These are phyloP conservation scores for Cruciata laevipes DNA, from an alignment of 257 asterid species.

Conservation along the genomic window DNA sequence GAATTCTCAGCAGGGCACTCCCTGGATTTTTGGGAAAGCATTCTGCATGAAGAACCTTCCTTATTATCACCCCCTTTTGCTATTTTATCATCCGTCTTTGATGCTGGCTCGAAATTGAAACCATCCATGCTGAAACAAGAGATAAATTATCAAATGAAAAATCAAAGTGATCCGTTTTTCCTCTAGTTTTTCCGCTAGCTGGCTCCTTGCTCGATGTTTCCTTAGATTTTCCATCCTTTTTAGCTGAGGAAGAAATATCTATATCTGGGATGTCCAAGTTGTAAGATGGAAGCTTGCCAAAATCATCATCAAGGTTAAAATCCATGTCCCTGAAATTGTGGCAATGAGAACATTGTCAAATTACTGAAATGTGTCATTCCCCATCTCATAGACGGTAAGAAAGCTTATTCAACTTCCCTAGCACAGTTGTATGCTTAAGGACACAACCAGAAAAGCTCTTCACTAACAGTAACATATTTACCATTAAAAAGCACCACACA, in stretches of 20 bases:
- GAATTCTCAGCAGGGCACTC: slow-evolving; percentile 27
- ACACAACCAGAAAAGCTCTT: slow-evolving; percentile 4
- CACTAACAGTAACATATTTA: not conserved
- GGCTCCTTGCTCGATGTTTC: slow-evolving; percentile 42
- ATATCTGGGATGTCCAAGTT: slow-evolving; percentile 72
- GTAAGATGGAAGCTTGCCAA: slow-evolving; percentile 74
- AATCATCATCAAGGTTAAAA: slow-evolving; percentile 72
- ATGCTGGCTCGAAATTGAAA: slow-evolving; percentile 46
- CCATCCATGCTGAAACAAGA: slow-evolving; percentile 46
- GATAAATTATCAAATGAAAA: slow-evolving; percentile 51
- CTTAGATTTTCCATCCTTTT: slow-evolving; percentile 47
- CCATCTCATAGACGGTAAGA: not conserved
- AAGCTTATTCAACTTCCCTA: not conserved
- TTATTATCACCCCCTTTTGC: slow-evolving; percentile 35
- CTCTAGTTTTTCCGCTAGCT: slow-evolving; percentile 40
- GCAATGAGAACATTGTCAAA: slow-evolving; percentile 19
- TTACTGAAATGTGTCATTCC: slow-evolving; percentile 4
- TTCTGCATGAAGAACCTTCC: slow-evolving; percentile 31
- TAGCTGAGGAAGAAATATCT: slow-evolving; percentile 62
- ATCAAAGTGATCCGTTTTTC: slow-evolving; percentile 48
- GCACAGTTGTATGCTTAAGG: not conserved
- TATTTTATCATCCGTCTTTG: slow-evolving; percentile 32
- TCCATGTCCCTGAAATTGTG: slow-evolving; percentile 69
- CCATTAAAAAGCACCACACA: not conserved
- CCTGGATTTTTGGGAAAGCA: slow-evolving; percentile 19